phyloP scores from a whole-genome alignment of 495 filamentous ascomycete species.

The Collariella sp. region DNA sequence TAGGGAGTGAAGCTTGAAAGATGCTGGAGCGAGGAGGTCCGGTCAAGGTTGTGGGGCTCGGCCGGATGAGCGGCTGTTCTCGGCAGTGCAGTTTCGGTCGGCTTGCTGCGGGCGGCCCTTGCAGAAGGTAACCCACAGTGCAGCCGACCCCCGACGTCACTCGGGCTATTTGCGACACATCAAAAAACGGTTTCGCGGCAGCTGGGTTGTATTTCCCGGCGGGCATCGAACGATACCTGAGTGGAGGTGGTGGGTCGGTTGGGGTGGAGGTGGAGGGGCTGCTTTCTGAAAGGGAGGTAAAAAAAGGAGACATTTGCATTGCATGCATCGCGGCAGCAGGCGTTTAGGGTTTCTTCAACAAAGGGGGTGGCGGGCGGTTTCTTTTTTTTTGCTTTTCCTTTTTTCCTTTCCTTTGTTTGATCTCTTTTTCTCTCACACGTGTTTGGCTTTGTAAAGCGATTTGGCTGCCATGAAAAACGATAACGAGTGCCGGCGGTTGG shows the following conservation, averaged over 20 bases:
- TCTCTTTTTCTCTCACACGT: neutral
- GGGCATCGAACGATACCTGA: neutral
- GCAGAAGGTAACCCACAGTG: neutral
- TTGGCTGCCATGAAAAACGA: neutral
- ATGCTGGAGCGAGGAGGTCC: neutral
- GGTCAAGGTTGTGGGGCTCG: constrained; percentile 2
- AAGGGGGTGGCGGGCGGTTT: neutral
- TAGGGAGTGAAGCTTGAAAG: neutral
- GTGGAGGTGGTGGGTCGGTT: neutral
- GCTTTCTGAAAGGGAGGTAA: constrained; percentile 1
- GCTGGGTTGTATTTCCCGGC: neutral
- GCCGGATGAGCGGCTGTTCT: constrained; percentile 2
- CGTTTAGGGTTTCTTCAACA: neutral
- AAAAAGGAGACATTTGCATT: constrained; percentile 5
- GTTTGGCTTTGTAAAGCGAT: neutral
- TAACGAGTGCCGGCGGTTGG: neutral
- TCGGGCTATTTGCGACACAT: neutral
- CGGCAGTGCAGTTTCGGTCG: constrained; percentile 5
- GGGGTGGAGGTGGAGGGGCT: neutral
- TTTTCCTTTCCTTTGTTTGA: constrained; percentile 1
- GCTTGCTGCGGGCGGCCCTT: neutral
- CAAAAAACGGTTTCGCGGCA: neutral
- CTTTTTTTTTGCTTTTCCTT: neutral
- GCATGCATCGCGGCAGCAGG: constrained; percentile 9
- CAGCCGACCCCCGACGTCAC: neutral